Evolutionary conservation across 352 stramenopile species (phyloP).

Genomic region (Phytopythium montanum): DNA sequence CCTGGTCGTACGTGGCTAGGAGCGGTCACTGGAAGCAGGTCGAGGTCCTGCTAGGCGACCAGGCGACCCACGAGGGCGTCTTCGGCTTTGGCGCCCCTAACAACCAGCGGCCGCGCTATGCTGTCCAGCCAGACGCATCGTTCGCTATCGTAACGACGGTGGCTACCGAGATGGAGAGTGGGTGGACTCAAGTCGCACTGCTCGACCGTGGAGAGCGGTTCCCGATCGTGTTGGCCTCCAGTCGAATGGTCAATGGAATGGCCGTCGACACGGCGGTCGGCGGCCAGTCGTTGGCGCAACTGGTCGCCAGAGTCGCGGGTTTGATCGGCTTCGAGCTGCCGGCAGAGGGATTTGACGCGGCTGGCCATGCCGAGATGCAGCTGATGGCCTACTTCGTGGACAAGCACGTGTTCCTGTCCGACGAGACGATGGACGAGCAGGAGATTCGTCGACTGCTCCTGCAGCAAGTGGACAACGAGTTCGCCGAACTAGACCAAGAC

Average conservation of each 20-base stretch:
- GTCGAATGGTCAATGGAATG: neutral
- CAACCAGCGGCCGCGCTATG: neutral
- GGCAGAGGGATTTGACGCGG: too few relatives aligned
- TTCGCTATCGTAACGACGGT: neutral
- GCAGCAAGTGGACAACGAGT: neutral
- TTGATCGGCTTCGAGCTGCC: neutral
- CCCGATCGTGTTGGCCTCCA: neutral
- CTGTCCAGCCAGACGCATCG: neutral
- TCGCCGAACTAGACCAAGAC: neutral
- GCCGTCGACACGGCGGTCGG: neutral
- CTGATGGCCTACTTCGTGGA: slow-evolving; percentile 12
- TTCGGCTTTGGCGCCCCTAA: neutral
- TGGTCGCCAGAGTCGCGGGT: neutral
- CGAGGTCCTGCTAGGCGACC: neutral
- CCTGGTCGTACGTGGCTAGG: neutral
- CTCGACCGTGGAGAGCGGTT: neutral
- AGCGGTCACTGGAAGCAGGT: neutral
- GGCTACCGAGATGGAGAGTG: neutral
- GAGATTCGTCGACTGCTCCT: neutral
- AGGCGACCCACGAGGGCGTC: neutral
- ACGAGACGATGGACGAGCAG: neutral
- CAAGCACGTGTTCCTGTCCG: slow-evolving; percentile 10
- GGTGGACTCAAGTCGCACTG: neutral
- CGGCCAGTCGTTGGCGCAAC: neutral
- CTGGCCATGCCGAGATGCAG: slow-evolving; percentile 3